A percentile compares a stretch with the other conserved stretches of the same genome.
Conservation (phyloP, 2,329 filamentous ascomycete genomes). For the Mollisiaceae sp. region DNA sequence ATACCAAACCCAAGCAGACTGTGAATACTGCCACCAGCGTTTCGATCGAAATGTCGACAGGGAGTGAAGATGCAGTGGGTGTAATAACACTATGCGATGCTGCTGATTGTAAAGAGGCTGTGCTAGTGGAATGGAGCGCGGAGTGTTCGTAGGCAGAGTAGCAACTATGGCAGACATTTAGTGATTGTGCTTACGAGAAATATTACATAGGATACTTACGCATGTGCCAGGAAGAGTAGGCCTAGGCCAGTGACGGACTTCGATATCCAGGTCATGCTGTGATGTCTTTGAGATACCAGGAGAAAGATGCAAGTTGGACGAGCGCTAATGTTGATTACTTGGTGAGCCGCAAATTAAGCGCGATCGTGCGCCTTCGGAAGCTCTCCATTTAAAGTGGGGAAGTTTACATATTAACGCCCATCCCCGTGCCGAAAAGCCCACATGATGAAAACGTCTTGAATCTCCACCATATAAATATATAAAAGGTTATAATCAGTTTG, state of each 20-base stretch:
- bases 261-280: conserved; percentile 73
- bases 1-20: conserved; percentile 83
- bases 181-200: conserved; percentile 2
- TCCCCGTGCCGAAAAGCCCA: no score
- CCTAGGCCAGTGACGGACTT: conserved; percentile 75
- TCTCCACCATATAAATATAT: no score
- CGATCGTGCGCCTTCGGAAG: not conserved
- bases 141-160: conserved; percentile 97
- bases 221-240: conserved; percentile 80
- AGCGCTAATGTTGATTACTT: conserved; percentile 7
- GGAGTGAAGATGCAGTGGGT: conserved; percentile 58
- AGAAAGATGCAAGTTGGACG: not conserved
- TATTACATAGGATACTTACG: conserved; percentile 64
- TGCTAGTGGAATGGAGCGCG: conserved; percentile 66
- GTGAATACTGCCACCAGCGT: conserved; percentile 79
- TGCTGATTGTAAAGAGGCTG: conserved; percentile 52
- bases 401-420: no score
- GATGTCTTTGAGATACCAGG: not conserved
- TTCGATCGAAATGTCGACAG: conserved; percentile 87
- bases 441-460: no score
- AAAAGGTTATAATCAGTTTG: no score
- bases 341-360: conserved; percentile 16
- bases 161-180: conserved; percentile 63
- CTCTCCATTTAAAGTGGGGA: not conserved
- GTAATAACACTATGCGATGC: conserved; percentile 49